Evolutionary conservation across 2,329 filamentous ascomycete species (phyloP).

Genomic region (Aotearoamyces nothofagi): DNA sequence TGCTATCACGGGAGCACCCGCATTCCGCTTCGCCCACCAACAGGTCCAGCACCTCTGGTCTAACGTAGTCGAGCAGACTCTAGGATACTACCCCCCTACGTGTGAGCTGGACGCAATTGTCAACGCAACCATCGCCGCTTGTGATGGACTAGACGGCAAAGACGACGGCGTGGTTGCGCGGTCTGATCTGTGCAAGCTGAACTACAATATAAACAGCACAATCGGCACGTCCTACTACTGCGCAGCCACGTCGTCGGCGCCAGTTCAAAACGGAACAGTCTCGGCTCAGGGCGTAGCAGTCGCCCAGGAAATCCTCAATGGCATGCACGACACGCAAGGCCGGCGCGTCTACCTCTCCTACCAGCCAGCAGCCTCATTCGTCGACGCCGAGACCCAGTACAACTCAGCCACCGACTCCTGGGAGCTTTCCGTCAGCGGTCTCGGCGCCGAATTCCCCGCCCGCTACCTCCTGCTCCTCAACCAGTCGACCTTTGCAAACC

Average conservation of each 20-base stretch:
- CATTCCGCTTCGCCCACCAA: conserved; percentile 29
- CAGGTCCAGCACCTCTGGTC: conserved; percentile 26
- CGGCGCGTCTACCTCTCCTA: conserved; percentile 26
- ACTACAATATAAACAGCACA: conserved; percentile 28
- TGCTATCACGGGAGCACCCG: conserved; percentile 28
- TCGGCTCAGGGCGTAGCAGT: conserved; percentile 13
- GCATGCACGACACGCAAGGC: conserved; percentile 24
- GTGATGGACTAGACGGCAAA: conserved; percentile 37
- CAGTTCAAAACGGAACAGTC: conserved; percentile 13
- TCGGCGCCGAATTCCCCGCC: conserved; percentile 23
- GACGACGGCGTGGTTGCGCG: conserved; percentile 36
- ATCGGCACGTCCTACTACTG: conserved; percentile 31
- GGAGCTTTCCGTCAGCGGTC: conserved; percentile 18
- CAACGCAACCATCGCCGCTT: conserved; percentile 36
- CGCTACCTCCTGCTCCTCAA: conserved; percentile 16
- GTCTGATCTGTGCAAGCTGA: conserved; percentile 29
- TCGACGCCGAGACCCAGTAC: conserved; percentile 22
- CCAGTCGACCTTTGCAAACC: conserved; percentile 20
- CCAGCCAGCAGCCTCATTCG: conserved; percentile 17
- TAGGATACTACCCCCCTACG: conserved; percentile 26
- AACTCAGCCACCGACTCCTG: conserved; percentile 19
- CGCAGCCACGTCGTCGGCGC: conserved; percentile 14
- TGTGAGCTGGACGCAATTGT: conserved; percentile 33
- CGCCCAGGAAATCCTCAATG: conserved; percentile 21
- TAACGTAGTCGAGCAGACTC: conserved; percentile 22